Conservation (phyloP, 164 flowering plant species). For the Annona squamosa region DNA sequence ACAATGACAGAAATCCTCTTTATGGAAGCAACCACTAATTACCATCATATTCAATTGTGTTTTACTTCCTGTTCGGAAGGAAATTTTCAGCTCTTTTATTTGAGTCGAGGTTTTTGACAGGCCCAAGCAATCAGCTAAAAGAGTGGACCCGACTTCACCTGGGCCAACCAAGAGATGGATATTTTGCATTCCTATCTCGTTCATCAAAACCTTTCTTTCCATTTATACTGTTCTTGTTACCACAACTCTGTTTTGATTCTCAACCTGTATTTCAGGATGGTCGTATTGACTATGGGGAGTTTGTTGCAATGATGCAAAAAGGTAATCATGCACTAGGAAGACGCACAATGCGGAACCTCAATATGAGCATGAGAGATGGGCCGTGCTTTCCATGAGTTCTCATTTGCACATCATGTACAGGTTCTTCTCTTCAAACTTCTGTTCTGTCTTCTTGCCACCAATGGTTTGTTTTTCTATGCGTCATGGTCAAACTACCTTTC, state of each 20-base stretch:
- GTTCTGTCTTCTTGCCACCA: neutral
- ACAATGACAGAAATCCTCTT: neutral
- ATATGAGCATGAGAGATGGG: slow-evolving; percentile 77
- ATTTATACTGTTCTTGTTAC: neutral
- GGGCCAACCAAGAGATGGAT: neutral
- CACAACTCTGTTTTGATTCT: neutral
- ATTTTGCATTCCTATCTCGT: neutral
- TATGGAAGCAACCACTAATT: neutral
- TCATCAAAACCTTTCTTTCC: neutral
- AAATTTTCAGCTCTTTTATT: neutral
- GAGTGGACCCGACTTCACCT: neutral
- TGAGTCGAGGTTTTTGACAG: neutral
- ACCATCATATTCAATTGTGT: neutral
- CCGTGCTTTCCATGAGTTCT: slow-evolving; percentile 34
- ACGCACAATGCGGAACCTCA: slow-evolving; percentile 81
- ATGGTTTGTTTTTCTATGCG: too few species aligned
- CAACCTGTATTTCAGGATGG: slow-evolving; percentile 58
- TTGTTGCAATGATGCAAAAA: slow-evolving; percentile 94
- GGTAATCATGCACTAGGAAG: slow-evolving; percentile 79
- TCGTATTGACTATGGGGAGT: slow-evolving; percentile 83
- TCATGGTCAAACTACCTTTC: neutral
- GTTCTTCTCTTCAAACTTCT: slow-evolving; percentile 14
- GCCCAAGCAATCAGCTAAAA: neutral
- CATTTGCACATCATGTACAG: slow-evolving; percentile 22
- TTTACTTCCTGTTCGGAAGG: neutral